These are phyloP conservation scores for Graphilbum fragrans DNA, from an alignment of 2,329 filamentous ascomycete species.

Conservation along the genomic window DNA sequence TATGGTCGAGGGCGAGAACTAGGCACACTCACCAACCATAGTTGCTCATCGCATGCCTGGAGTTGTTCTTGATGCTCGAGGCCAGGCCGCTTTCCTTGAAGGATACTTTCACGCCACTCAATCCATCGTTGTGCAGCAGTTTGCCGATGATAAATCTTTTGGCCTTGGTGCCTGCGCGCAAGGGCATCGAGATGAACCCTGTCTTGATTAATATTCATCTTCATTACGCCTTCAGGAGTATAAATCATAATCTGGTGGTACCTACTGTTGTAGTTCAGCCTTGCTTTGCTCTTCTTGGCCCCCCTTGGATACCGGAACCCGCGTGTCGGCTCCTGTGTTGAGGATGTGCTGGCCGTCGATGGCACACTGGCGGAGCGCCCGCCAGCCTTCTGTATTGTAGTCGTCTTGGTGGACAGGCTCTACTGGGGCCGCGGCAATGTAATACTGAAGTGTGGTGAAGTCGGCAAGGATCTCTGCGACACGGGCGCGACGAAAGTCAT, in stretches of 20 bases:
- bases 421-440: constrained; percentile 44
- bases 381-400: constrained; percentile 53
- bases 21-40: constrained; percentile 45
- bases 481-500: constrained; percentile 44
- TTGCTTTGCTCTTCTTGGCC: constrained; percentile 48
- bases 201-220: background rate
- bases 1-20: too few species aligned
- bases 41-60: constrained; percentile 40
- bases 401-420: constrained; percentile 44
- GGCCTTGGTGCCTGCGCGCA: constrained; percentile 48
- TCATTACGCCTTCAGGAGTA: constrained; percentile 3
- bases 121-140: constrained; percentile 48
- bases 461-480: constrained; percentile 51
- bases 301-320: constrained; percentile 39
- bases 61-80: constrained; percentile 34
- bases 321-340: constrained; percentile 50
- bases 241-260: constrained; percentile 8
- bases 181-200: constrained; percentile 49
- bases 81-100: constrained; percentile 37
- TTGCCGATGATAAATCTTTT: constrained; percentile 53
- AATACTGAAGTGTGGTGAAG: constrained; percentile 49
- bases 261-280: constrained; percentile 51
- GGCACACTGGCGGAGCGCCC: constrained; percentile 47
- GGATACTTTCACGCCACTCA: constrained; percentile 36
- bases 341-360: constrained; percentile 53